phyloP scores from a whole-genome alignment of 768 basidiomycete species.

The Phaffia australis region DNA sequence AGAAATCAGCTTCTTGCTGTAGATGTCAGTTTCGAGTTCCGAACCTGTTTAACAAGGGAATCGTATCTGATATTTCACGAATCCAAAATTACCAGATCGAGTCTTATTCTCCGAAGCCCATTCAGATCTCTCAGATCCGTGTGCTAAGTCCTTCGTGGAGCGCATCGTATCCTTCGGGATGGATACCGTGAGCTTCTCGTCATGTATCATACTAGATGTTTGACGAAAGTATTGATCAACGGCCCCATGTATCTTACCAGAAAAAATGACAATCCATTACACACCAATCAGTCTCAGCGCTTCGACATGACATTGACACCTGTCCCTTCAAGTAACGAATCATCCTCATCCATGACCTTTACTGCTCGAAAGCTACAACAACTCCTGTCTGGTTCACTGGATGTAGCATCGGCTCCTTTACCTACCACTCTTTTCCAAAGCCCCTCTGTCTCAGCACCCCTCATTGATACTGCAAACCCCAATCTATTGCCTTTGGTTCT shows the following conservation, averaged over 20 bases:
- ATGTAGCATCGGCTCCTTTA: conserved; percentile 5
- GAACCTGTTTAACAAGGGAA: background rate
- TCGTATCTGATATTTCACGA: background rate
- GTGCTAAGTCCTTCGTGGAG: conserved; percentile 62
- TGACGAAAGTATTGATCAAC: background rate
- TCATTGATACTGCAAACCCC: background rate
- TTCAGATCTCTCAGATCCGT: conserved; percentile 51
- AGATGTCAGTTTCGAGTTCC: conserved; percentile 1
- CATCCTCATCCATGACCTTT: conserved; percentile 9
- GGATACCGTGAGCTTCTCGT: background rate
- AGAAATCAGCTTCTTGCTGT: conserved; percentile 9
- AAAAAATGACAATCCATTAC: no score
- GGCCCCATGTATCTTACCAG: background rate
- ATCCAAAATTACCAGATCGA: background rate
- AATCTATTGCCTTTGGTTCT: conserved; percentile 14
- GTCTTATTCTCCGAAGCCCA: conserved; percentile 6
- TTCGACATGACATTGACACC: background rate
- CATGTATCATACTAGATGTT: background rate
- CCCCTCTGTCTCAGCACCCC: background rate
- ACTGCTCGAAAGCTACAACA: conserved; percentile 21
- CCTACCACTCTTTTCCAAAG: background rate
- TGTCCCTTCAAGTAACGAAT: background rate
- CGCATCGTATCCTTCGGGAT: conserved; percentile 42
- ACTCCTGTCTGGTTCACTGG: conserved; percentile 9
- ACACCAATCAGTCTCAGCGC: background rate